Base-by-base conservation (phyloP, 2,329 filamentous ascomycete species). In the Colletotrichum incanum region DNA sequence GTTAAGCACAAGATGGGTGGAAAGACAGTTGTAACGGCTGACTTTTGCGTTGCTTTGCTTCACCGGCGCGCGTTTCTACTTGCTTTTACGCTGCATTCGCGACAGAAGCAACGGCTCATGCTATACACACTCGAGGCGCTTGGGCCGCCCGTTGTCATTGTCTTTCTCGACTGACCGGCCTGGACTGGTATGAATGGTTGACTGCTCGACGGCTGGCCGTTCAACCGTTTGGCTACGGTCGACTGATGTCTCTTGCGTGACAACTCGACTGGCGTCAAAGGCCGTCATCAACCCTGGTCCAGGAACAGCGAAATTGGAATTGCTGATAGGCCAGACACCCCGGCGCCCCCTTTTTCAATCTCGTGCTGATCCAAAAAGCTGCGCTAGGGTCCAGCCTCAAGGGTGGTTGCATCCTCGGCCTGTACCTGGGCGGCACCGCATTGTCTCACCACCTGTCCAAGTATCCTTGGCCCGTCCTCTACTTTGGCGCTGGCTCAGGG, bases 311-410 rank as follows among this genome's bases (percentile, higher is more conserved):
- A 73, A 31, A 73, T 67, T 62, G 58, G 43, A 50, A n/a, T 62
- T 43, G 28, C 43, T 73, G 67, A 73, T 73, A 73, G 71, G 71
- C 61, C 56, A 52, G 49, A 43, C 16, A 31, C 20, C 66, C 70
- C 60, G 31, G 67, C 62, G 50, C 49, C 71, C 67, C 71, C 71
- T 73, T 73, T 73, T 73, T 47, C 71, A 73, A 73, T 73, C 55
- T 73, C 67, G 61, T 58, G 67, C 67, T 63, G 62, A 62, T 43
- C 49, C 49, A 28, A 6, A 54, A 50, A 43, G 37, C 26, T 34
- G 23, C 37, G 43, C 58, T 63, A 71, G 56, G 71, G 41, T 58
- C 50, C 49, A 58, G 71, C 71, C 67, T 61, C 71, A 23, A 72
- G 71, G 61, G 71, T 73, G 71, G 67, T 41, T 43, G 70, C 70